These are phyloP conservation scores for Castanea crenata DNA, from an alignment of 306 rosid species.

Conservation along the genomic window DNA sequence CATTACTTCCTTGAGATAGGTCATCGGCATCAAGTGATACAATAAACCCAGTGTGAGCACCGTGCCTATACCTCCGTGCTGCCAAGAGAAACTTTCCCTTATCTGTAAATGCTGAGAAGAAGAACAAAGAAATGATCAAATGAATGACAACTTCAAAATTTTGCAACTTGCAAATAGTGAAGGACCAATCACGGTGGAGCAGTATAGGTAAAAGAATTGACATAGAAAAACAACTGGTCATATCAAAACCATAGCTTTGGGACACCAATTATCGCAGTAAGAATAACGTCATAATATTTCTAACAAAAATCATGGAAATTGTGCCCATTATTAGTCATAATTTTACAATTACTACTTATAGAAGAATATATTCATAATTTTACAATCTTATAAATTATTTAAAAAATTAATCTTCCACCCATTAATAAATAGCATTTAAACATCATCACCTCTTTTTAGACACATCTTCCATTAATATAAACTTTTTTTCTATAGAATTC, in stretches of 20 bases:
- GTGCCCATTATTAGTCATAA: neutral
- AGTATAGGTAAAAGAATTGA: neutral
- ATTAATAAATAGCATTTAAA: slow-evolving; percentile 5
- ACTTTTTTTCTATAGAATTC: neutral
- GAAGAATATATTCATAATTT: neutral
- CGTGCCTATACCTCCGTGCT: slow-evolving; percentile 85
- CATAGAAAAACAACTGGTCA: neutral
- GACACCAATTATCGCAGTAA: neutral
- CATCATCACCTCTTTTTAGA: neutral
- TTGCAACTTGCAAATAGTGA: slow-evolving; percentile 14
- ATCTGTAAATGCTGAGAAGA: slow-evolving; percentile 75
- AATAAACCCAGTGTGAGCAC: slow-evolving; percentile 85
- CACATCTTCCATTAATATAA: neutral
- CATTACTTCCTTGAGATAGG: slow-evolving; percentile 95
- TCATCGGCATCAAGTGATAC: slow-evolving; percentile 90
- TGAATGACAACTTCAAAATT: slow-evolving; percentile 12
- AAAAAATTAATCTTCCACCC: neutral
- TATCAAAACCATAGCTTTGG: neutral
- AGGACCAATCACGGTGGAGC: slow-evolving; percentile 6
- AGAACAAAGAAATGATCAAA: neutral
- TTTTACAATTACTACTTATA: neutral
- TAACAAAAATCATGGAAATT: neutral
- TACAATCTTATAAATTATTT: neutral
- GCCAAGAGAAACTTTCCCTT: slow-evolving; percentile 94
- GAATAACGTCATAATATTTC: neutral